Conservation (phyloP, 148 eudicot genomes). For the Vaccinium myrtillus region DNA sequence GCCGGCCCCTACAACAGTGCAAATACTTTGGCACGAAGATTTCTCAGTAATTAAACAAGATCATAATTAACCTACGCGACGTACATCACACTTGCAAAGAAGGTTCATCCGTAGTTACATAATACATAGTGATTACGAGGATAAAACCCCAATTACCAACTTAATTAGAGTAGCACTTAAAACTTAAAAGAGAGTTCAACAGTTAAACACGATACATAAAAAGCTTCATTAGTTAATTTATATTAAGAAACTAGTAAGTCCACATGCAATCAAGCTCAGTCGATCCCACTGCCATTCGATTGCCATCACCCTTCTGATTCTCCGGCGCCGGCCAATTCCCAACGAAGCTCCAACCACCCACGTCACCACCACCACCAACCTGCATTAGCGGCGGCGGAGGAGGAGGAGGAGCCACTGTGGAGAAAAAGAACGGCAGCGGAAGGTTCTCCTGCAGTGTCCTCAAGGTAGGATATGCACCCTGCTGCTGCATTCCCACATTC, state of each 20-base stretch:
- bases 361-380: slow-evolving; percentile 11
- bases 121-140: not conserved
- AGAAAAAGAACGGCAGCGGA: slow-evolving; percentile 40
- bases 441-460: slow-evolving; percentile 75
- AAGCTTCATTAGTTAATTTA: not conserved
- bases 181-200: not conserved
- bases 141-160: not conserved
- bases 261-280: slow-evolving; percentile 58
- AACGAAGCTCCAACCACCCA: slow-evolving; percentile 9
- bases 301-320: slow-evolving; percentile 24
- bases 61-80: not conserved
- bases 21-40: no score
- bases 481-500: slow-evolving; percentile 17
- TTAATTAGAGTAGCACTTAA: not conserved
- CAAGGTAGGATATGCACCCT: slow-evolving; percentile 52
- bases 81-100: not conserved
- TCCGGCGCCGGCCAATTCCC: slow-evolving; percentile 23
- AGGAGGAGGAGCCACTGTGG: not conserved
- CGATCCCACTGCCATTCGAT: slow-evolving; percentile 16
- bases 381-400: slow-evolving; percentile 13
- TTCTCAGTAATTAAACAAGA: no score
- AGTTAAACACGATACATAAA: not conserved
- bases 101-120: not conserved
- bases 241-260: slow-evolving; percentile 20
- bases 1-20: no score